Conservation (phyloP, 1,284 basidiomycete species). For the Lentinus polychrous region DNA sequence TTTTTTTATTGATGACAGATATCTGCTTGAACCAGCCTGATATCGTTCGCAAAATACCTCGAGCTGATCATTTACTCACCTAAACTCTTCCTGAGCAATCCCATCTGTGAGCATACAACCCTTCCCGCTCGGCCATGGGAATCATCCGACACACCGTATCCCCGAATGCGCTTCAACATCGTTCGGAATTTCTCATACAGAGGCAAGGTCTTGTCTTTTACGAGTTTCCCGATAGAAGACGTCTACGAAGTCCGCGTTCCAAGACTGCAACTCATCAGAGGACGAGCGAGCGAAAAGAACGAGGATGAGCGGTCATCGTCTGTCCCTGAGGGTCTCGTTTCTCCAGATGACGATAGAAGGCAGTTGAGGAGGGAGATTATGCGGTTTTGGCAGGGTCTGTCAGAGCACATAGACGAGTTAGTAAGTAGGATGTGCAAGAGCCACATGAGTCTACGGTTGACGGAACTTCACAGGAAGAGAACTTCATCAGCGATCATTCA, state of each 20-base stretch:
- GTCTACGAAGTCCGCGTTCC: slow-evolving; percentile 58
- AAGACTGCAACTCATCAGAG: slow-evolving; percentile 44
- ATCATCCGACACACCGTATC: slow-evolving; percentile 27
- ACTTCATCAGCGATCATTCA: slow-evolving; percentile 27
- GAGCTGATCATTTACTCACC: slow-evolving; percentile 61
- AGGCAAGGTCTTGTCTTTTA: slow-evolving; percentile 37
- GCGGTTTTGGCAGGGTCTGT: slow-evolving; percentile 57
- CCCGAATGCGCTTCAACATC: slow-evolving; percentile 35
- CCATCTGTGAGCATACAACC: slow-evolving; percentile 49
- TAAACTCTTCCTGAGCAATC: slow-evolving; percentile 32
- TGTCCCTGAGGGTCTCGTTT: background rate
- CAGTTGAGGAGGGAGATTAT: slow-evolving; percentile 51
- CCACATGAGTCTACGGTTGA: background rate
- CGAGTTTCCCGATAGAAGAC: slow-evolving; percentile 40
- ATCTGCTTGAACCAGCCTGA: slow-evolving; percentile 27
- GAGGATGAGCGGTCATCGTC: background rate
- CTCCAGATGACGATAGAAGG: slow-evolving; percentile 35
- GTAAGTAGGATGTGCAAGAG: slow-evolving; percentile 28
- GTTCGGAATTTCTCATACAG: slow-evolving; percentile 42
- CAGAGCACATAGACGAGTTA: slow-evolving; percentile 52
- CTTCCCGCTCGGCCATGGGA: slow-evolving; percentile 27
- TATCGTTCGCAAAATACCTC: slow-evolving; percentile 62
- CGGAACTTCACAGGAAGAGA: slow-evolving; percentile 33
- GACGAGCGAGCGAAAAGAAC: slow-evolving; percentile 19
- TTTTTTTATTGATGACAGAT: background rate